These are phyloP conservation scores for Galeopsis tetrahit DNA, from an alignment of 257 asterid species.

Conservation along the genomic window DNA sequence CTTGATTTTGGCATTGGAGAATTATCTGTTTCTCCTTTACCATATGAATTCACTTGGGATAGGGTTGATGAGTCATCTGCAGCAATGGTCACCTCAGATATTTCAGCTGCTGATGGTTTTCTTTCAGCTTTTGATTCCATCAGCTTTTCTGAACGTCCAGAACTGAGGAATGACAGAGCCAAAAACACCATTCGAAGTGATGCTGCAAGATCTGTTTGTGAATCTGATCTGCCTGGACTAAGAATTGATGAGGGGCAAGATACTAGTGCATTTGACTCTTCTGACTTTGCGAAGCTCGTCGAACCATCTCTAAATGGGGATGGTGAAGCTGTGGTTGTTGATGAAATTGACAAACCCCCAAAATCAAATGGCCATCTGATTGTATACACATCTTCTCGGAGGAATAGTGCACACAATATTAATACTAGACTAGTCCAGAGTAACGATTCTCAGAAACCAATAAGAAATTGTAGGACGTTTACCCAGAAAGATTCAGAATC, in stretches of 20 bases:
- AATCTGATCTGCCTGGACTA: constrained; percentile 36
- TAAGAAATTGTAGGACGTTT: constrained; percentile 40
- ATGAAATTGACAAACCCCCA: constrained; percentile 40
- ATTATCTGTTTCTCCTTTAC: constrained; percentile 43
- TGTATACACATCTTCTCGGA: constrained; percentile 44
- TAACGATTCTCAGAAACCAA: constrained; percentile 36
- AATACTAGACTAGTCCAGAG: constrained; percentile 36
- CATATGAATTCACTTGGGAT: constrained; percentile 37
- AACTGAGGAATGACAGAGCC: constrained; percentile 38
- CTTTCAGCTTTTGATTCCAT: constrained; percentile 55
- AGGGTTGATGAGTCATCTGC: constrained; percentile 40
- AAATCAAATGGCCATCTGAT: constrained; percentile 41
- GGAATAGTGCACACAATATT: constrained; percentile 36
- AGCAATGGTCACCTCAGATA: constrained; percentile 40
- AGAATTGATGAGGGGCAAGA: constrained; percentile 41
- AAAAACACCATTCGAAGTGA: constrained; percentile 33
- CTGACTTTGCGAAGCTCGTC: constrained; percentile 27
- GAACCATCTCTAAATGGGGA: constrained; percentile 34
- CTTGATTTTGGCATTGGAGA: constrained; percentile 44
- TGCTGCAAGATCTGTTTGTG: constrained; percentile 40
- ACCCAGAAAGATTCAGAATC: constrained; percentile 40
- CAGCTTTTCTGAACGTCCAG: constrained; percentile 39
- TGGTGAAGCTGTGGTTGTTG: constrained; percentile 42
- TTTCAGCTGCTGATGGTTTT: constrained; percentile 47
- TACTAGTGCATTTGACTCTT: constrained; percentile 29